A percentile compares a stretch with the other conserved stretches of the same genome.
Conservation (phyloP, 768 basidiomycete genomes). For the Agaricus bisporus region DNA sequence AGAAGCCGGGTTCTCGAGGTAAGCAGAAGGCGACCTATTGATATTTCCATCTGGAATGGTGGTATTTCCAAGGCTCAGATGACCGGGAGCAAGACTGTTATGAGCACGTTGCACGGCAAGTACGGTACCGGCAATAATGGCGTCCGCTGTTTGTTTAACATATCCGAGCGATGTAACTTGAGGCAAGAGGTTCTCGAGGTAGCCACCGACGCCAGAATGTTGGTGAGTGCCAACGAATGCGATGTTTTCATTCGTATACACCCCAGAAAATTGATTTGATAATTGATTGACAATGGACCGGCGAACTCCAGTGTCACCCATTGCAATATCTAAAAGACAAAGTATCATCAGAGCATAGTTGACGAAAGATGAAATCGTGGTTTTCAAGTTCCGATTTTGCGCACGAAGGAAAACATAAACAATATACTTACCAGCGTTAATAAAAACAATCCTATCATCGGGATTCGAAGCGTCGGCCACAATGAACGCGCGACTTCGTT, state of each 20-base stretch:
- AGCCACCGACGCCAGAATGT: slow-evolving; percentile 75
- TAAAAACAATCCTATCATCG: slow-evolving; percentile 60
- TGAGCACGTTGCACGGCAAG: slow-evolving; percentile 67
- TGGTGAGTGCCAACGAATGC: slow-evolving; percentile 74
- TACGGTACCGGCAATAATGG: slow-evolving; percentile 66
- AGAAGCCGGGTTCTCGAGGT: slow-evolving; percentile 65
- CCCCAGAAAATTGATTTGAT: slow-evolving; percentile 46
- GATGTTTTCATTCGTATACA: slow-evolving; percentile 67
- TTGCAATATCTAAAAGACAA: slow-evolving; percentile 54
- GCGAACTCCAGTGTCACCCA: slow-evolving; percentile 76
- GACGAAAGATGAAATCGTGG: no score
- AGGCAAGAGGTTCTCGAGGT: slow-evolving; percentile 72
- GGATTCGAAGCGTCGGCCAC: slow-evolving; percentile 55
- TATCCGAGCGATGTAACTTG: slow-evolving; percentile 73
- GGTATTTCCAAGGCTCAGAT: slow-evolving; percentile 59
- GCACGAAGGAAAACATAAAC: slow-evolving; percentile 11
- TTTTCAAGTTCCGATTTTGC: not conserved
- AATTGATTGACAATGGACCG: slow-evolving; percentile 59
- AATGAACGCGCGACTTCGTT: slow-evolving; percentile 73
- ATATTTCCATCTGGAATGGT: slow-evolving; percentile 63
- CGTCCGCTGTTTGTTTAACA: slow-evolving; percentile 64
- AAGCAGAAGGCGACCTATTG: slow-evolving; percentile 73
- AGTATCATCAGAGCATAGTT: not conserved
- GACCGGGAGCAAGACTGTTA: slow-evolving; percentile 50
- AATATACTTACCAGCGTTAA: slow-evolving; percentile 53